Percentiles rank a stretch among this genome's conserved stretches.
phyloP scores from a whole-genome alignment of 192 early-diverging fungal genomes.

The Jimgerdemannia flammicorona region DNA sequence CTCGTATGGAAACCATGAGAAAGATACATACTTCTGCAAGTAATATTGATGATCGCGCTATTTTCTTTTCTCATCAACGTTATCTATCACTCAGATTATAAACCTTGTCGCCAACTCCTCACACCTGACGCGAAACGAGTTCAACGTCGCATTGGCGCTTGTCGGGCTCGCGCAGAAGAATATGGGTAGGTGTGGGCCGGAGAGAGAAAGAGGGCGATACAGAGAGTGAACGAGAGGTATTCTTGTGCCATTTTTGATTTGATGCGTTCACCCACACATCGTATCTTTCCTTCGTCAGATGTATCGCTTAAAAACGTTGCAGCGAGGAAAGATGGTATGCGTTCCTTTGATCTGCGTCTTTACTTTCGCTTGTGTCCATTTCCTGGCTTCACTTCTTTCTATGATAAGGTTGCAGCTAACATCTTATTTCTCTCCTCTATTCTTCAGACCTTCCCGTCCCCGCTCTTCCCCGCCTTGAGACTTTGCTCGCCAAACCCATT shows the following conservation, averaged over 20 bases:
- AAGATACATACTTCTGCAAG: too few species aligned
- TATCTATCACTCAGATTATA: conserved; percentile 33
- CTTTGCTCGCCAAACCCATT: conserved; percentile 26
- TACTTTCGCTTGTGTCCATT: too few species aligned
- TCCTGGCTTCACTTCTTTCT: neutral
- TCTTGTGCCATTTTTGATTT: too few species aligned
- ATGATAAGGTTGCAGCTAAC: neutral
- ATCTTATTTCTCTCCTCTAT: neutral
- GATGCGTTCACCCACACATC: too few species aligned
- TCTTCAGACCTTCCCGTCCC: conserved; percentile 55
- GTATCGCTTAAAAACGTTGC: conserved; percentile 64
- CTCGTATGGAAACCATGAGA: too few species aligned
- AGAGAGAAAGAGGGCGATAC: neutral
- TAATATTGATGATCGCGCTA: too few species aligned
- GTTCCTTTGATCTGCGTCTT: neutral
- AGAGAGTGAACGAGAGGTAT: neutral
- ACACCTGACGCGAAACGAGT: conserved; percentile 57
- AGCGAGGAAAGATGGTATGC: conserved; percentile 57
- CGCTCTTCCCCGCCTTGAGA: conserved; percentile 55
- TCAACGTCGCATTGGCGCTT: conserved; percentile 67
- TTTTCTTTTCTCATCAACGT: neutral
- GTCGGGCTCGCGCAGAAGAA: conserved; percentile 75
- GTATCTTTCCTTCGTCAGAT: conserved; percentile 18
- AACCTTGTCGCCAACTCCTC: conserved; percentile 43
- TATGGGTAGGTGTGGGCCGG: conserved; percentile 43